Conservation (phyloP, 176 grass and related monocot genomes). For the Chrysopogon serrulatus region DNA sequence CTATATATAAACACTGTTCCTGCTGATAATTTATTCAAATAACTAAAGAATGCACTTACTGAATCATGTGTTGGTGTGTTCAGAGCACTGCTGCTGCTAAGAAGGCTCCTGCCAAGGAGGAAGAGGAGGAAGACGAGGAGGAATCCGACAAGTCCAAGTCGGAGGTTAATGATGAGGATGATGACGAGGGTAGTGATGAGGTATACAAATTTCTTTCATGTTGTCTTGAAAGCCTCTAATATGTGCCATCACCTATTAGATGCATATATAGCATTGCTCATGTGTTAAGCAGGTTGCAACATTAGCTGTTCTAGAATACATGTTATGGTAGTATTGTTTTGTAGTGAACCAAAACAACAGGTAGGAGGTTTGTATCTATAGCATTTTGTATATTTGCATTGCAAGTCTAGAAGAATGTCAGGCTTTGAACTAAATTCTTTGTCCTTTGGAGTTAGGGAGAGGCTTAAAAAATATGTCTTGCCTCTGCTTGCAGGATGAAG, state of each 20-base stretch:
- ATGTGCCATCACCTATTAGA: neutral
- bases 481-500: constrained; percentile 32
- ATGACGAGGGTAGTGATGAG: constrained; percentile 82
- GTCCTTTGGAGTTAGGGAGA: too few relatives aligned
- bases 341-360: neutral
- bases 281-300: neutral
- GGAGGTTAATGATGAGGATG: constrained; percentile 81
- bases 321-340: neutral
- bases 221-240: neutral
- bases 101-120: constrained; percentile 52
- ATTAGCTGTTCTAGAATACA: neutral
- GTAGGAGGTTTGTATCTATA: neutral
- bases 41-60: neutral
- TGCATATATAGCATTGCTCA: neutral
- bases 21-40: neutral
- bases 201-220: neutral
- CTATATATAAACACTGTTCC: neutral
- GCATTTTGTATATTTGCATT: neutral
- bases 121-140: constrained; percentile 71
- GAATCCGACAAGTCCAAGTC: constrained; percentile 98
- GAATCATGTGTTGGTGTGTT: neutral
- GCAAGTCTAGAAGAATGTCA: neutral
- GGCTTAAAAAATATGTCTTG: neutral
- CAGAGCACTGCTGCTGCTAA: constrained; percentile 31
- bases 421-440: neutral